Evolutionary conservation across 768 basidiomycete genomes (phyloP), one percentile per base, ranked within the genome.

Genomic region (Kwoniella shandongensis): DNA sequence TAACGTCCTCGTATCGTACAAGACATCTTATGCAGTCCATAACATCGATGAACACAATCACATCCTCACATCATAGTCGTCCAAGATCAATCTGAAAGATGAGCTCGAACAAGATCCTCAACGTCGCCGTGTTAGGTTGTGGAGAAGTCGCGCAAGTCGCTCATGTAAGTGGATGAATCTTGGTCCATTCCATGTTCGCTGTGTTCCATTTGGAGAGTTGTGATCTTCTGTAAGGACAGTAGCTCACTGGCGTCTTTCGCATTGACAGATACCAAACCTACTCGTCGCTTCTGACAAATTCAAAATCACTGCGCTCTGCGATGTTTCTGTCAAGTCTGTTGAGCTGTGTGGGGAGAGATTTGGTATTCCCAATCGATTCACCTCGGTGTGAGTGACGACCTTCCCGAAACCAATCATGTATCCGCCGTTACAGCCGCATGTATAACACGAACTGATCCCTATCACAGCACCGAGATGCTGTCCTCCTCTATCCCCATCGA

Each of bases 91-190:
- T n/a, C n/a, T n/a, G n/a, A n/a, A 48, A n/a, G n/a, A 48, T 35
- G 36, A 7, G 32, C 7, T 6, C 12, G 20, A 36, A 27, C 4
- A 63, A 48, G 50, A 61, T 67, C 22, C 59, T 67, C 26, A 63
- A 63, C 38, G 65, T 61, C 3, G 65, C 59, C n/a, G 44, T 67
- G 15, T 48, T 67, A 7, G 66, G 66, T 17, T 67, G 66, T 44
- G 66, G 66, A 2, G 63, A 67, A 44, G 60, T 64, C 26, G 62
- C 62, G 4, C 59, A 61, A 42, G 51, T 59, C 10, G 61, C 54
- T 22, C 63, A 65, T 50, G 64, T 62, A 27, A 50, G 62, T 51
- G n/a, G 1, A n/a, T 4, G 11, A 5, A 25, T 8, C 36, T 32
- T 10, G 23, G n/a, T 32, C 13, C 32, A 32, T 32, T 32, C 13